A percentile compares a stretch with the other conserved stretches of the same genome.
phyloP scores from a whole-genome alignment of 805 yeast genomes.

The Yarrowia bubula region DNA sequence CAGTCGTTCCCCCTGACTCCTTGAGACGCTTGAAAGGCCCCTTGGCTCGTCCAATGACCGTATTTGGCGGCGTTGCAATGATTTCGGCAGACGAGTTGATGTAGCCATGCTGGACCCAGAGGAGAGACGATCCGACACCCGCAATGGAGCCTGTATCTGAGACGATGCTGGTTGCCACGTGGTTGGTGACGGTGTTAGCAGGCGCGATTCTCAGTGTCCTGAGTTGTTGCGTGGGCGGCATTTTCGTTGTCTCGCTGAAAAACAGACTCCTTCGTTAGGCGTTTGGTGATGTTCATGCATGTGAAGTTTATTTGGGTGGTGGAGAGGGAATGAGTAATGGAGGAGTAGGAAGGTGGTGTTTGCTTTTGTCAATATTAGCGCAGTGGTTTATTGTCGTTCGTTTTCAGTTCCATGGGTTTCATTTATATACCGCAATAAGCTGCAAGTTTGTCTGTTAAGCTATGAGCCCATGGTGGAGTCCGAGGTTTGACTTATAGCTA shows the following conservation, averaged over 20 bases:
- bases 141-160: conserved; percentile 13
- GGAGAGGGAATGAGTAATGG: too few species aligned
- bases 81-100: not conserved
- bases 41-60: not conserved
- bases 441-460: too few species aligned
- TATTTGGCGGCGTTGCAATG: conserved; percentile 10
- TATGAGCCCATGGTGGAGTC: too few species aligned
- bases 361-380: not conserved
- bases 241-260: not conserved
- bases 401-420: not conserved
- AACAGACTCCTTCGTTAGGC: not conserved
- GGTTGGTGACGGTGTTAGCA: conserved; percentile 4
- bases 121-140: conserved; percentile 6
- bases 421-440: too few species aligned
- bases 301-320: not conserved
- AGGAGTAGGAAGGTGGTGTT: too few species aligned
- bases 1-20: conserved; percentile 2
- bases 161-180: not conserved
- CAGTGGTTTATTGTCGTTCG: not conserved
- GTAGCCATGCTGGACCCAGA: conserved; percentile 8
- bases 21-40: not conserved
- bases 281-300: conserved; percentile 3
- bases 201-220: conserved; percentile 1
- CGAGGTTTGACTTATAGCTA: too few species aligned
- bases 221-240: not conserved